Conservation (phyloP, 192 early-diverging fungal genomes). For the Podila verticillata region DNA sequence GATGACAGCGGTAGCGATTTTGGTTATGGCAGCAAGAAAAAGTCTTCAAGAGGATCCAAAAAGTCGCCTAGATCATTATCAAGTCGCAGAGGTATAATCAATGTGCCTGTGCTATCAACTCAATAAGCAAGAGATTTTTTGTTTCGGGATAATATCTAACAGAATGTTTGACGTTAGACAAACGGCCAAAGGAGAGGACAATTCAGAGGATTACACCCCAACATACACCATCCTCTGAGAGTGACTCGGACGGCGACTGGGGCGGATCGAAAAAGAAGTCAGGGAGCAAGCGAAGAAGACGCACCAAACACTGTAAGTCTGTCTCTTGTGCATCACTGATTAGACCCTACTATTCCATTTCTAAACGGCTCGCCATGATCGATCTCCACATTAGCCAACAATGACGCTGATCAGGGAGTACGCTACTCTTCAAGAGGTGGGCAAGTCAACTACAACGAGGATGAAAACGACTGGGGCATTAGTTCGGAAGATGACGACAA, state of each 20-base stretch:
- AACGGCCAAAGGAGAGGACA: slow-evolving; percentile 17
- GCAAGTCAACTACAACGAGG: slow-evolving; percentile 51
- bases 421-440: slow-evolving; percentile 46
- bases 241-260: slow-evolving; percentile 50
- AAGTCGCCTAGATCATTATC: slow-evolving; percentile 49
- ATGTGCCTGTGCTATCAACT: neutral
- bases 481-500: slow-evolving; percentile 48
- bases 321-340: neutral
- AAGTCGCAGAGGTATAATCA: slow-evolving; percentile 30
- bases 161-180: slow-evolving; percentile 10
- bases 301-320: slow-evolving; percentile 15
- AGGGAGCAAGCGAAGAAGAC: slow-evolving; percentile 22
- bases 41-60: slow-evolving; percentile 52
- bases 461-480: slow-evolving; percentile 50
- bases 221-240: slow-evolving; percentile 33
- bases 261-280: slow-evolving; percentile 28
- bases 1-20: slow-evolving; percentile 58
- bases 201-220: slow-evolving; percentile 30
- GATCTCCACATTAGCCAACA: slow-evolving; percentile 17
- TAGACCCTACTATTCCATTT: neutral
- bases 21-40: slow-evolving; percentile 42
- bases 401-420: slow-evolving; percentile 28
- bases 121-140: neutral
- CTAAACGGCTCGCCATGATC: too few species aligned
- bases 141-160: too few species aligned